phyloP scores from a whole-genome alignment of 2,329 filamentous ascomycete genomes.

The Neonectria magnoliae region DNA sequence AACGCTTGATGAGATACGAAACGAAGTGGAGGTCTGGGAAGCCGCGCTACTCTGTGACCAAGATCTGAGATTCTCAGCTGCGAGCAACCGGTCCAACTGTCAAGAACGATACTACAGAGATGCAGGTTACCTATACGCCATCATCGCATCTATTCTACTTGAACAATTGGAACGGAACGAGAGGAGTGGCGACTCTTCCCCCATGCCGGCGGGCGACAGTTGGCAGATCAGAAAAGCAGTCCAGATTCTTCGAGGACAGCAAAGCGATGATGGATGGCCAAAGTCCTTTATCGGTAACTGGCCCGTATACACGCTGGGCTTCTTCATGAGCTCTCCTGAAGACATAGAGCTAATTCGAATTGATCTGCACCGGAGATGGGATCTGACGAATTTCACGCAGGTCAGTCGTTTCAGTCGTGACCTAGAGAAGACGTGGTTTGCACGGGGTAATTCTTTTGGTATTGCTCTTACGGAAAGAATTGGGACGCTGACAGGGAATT shows the following conservation, averaged over 20 bases:
- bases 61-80: background rate
- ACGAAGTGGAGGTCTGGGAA: conserved; percentile 31
- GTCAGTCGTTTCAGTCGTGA: conserved; percentile 30
- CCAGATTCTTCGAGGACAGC: conserved; percentile 25
- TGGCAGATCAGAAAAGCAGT: conserved; percentile 32
- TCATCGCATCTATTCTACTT: conserved; percentile 32
- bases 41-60: conserved; percentile 13
- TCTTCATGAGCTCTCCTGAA: conserved; percentile 23
- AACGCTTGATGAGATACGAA: background rate
- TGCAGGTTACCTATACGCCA: conserved; percentile 30
- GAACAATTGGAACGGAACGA: conserved; percentile 22
- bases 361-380: conserved; percentile 32
- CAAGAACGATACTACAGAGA: conserved; percentile 27
- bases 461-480: background rate
- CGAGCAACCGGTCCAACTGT: background rate
- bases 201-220: background rate
- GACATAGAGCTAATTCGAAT: conserved; percentile 26
- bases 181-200: background rate
- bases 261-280: conserved; percentile 29
- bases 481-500: too few relatives aligned
- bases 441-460: background rate
- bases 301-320: conserved; percentile 36
- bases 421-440: conserved; percentile 31
- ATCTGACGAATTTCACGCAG: conserved; percentile 29
- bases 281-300: conserved; percentile 43